These are phyloP conservation scores for Sapria himalayana DNA, from an alignment of 345 rosid genomes.

Conservation along the genomic window DNA sequence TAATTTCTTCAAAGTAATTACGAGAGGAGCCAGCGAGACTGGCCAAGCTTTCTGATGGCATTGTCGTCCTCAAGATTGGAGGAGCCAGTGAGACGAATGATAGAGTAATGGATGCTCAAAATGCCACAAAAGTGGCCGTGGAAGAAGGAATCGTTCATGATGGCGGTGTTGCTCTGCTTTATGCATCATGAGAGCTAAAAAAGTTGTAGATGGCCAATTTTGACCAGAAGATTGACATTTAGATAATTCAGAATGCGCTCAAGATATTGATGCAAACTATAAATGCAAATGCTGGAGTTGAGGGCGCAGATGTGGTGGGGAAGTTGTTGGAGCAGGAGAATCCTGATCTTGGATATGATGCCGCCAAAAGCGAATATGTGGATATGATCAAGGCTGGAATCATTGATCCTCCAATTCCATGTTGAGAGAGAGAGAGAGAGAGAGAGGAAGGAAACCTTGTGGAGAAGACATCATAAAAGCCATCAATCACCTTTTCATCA, in stretches of 20 bases:
- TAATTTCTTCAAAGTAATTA: too few relatives aligned
- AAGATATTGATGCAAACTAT: slow-evolving; percentile 20
- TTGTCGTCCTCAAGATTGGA: slow-evolving; percentile 16
- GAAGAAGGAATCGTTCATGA: slow-evolving; percentile 16
- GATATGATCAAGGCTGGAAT: too few relatives aligned
- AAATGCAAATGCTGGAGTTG: slow-evolving; percentile 24
- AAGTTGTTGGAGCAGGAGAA: slow-evolving; percentile 23
- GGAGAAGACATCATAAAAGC: too few relatives aligned
- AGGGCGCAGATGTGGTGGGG: slow-evolving; percentile 26
- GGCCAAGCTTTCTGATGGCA: slow-evolving; percentile 14
- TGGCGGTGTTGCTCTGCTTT: slow-evolving; percentile 17
- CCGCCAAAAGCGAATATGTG: too few relatives aligned
- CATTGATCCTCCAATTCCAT: too few relatives aligned
- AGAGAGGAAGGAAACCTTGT: too few relatives aligned
- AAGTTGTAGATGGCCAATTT: slow-evolving; percentile 13
- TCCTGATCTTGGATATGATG: slow-evolving; percentile 26
- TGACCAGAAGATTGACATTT: slow-evolving; percentile 14
- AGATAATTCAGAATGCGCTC: slow-evolving; percentile 12
- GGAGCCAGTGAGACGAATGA: slow-evolving; percentile 16
- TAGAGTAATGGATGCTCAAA: slow-evolving; percentile 16
- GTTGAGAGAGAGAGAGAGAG: too few relatives aligned
- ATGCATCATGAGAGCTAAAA: slow-evolving; percentile 13
- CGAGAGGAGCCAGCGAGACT: too few relatives aligned
- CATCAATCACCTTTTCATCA: too few relatives aligned
- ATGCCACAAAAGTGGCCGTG: slow-evolving; percentile 15